Conservation (phyloP, 495 filamentous ascomycete genomes). For the Sordaria brevicollis region DNA sequence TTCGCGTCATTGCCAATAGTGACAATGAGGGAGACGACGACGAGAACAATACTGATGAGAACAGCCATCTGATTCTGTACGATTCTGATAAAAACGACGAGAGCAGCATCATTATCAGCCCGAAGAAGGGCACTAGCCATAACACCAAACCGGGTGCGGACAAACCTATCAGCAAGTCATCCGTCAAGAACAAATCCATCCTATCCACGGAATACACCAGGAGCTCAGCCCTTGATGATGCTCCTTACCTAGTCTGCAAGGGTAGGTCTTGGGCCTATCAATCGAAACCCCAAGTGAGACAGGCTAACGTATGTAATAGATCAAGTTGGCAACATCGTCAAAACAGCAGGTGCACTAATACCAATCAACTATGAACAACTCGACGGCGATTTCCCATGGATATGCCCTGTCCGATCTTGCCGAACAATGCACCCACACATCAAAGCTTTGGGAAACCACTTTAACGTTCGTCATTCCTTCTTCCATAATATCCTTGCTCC, state of each 20-base stretch:
- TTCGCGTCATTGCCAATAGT: not conserved
- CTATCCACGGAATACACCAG: not conserved
- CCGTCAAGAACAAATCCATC: not conserved
- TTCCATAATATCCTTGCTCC: too few species aligned
- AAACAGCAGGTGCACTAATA: slow-evolving; percentile 15
- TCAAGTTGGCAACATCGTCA: not conserved
- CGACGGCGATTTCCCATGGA: slow-evolving; percentile 12
- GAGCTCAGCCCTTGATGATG: slow-evolving; percentile 1
- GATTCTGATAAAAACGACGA: not conserved
- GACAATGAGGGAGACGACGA: not conserved
- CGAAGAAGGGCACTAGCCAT: too few species aligned
- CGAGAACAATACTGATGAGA: not conserved
- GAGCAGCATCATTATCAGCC: too few species aligned
- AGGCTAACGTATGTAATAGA: not conserved
- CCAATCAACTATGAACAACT: slow-evolving; percentile 14
- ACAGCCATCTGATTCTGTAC: not conserved
- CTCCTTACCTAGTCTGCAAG: not conserved
- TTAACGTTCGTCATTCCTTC: slow-evolving; percentile 8
- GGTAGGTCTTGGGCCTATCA: not conserved
- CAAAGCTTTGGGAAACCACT: slow-evolving; percentile 14
- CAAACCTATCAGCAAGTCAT: not conserved
- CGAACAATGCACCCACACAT: slow-evolving; percentile 9
- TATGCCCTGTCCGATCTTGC: slow-evolving; percentile 22
- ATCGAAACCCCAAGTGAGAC: not conserved
- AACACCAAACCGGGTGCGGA: not conserved